Evolutionary conservation across 192 early-diverging fungal genomes (phyloP).

Genomic region (Entophlyctis luteolus): DNA sequence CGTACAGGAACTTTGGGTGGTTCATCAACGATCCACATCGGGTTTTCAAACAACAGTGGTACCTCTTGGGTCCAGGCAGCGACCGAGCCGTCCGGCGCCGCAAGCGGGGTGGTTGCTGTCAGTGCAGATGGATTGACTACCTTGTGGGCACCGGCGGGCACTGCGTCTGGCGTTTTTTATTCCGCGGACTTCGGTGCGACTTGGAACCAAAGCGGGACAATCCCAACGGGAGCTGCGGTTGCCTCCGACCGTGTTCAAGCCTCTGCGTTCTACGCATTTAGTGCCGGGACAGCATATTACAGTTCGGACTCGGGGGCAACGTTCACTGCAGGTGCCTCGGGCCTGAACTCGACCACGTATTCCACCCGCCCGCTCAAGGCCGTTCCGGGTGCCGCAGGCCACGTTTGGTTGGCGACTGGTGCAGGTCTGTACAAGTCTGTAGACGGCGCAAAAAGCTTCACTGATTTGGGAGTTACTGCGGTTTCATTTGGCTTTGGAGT

Average conservation of each 20-base stretch:
- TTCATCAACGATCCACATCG: background rate
- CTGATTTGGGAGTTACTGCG: background rate
- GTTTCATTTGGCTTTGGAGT: background rate
- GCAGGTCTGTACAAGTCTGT: background rate
- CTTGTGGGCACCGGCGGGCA: too few relatives aligned
- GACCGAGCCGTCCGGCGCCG: background rate
- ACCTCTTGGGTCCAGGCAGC: background rate
- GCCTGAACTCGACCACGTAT: slow-evolving; percentile 11
- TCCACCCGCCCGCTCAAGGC: slow-evolving; percentile 26
- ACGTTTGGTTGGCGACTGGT: slow-evolving; percentile 24
- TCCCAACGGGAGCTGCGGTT: background rate
- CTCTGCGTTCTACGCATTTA: slow-evolving; percentile 23
- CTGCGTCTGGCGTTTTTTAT: background rate
- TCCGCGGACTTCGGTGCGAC: background rate
- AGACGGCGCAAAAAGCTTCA: background rate
- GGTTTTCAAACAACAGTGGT: background rate
- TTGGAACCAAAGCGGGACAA: background rate
- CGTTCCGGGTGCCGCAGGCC: slow-evolving; percentile 24
- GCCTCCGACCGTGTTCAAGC: slow-evolving; percentile 30
- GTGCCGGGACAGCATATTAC: slow-evolving; percentile 22
- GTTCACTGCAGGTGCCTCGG: background rate
- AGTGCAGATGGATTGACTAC: background rate
- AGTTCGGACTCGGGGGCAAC: slow-evolving; percentile 9
- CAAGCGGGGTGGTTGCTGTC: background rate
- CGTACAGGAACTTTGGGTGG: background rate